Evolutionary conservation across 2,329 filamentous ascomycete species (phyloP), one percentile per base, ranked within the genome.

Genomic region (Talaromyces sp.): DNA sequence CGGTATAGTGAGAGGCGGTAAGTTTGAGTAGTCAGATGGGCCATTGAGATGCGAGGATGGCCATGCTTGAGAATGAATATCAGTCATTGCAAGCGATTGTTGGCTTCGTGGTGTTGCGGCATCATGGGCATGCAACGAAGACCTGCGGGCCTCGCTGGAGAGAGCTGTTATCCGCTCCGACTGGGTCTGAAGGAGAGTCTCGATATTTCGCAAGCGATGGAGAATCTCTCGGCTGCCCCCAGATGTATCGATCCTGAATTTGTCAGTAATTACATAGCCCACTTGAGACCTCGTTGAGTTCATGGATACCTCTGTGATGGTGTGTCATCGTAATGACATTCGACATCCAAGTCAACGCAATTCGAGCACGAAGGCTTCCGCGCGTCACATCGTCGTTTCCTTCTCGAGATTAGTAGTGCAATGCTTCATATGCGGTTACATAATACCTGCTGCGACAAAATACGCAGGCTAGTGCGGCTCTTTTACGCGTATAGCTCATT

Each of bases 311-410:
- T 65, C 39, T 67, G 66, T 16, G 50, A 62, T 41, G 66, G 66
- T 13, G 64, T 39, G 39, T 68, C 67, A 48, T 67, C 58, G 48
- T 66, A 68, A 31, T 45, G 66, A 54, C 66, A 67, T 16, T 68
- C 66, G 31, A 65, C 67, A 16, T 64, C 67, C 57, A 65, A 33
- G 13, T 68, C 67, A 0, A 54, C 31, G 27, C 67, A 68, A 16
- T 66, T 63, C 3, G 62, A 61, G 37, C 67, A 68, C 19, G 65
- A 57, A 7, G 67, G 67, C 33, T 60, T 68, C 63, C 63, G 64
- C 10, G 58, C 66, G 56, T 68, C 67, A 57, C 67, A 68, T 31
- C 66, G 60, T 35, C 66, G 63, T 47, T 68, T 68, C 39, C 66
- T 68, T 6, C 14, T n/a, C 11, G 5, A 27, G 35, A 13, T 54